Conservation (phyloP, 176 grass and related monocot genomes). For the Aegilops bicornis region DNA sequence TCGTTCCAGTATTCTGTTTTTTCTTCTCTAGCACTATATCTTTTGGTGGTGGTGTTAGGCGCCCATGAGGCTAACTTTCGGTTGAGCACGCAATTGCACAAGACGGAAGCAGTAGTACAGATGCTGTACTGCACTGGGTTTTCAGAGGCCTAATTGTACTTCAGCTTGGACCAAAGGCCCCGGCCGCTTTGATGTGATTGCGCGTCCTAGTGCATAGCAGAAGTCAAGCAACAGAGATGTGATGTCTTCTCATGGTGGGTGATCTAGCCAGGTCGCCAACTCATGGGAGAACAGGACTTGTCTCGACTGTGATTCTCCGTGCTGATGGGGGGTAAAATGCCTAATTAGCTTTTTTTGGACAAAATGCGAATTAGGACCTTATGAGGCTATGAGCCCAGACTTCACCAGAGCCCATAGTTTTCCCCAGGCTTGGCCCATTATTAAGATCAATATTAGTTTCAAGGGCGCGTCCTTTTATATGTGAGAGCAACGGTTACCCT, state of each 20-base stretch:
- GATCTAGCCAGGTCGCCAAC: not conserved
- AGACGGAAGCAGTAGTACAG: not conserved
- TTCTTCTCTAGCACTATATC: not conserved
- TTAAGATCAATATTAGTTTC: too few relatives aligned
- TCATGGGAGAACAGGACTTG: not conserved
- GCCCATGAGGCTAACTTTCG: not conserved
- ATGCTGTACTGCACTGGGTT: not conserved
- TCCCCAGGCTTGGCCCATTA: too few relatives aligned
- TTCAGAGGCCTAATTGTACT: not conserved
- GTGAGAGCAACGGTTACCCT: too few relatives aligned
- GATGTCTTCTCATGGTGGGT: not conserved
- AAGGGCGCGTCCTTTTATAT: too few relatives aligned
- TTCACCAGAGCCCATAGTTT: too few relatives aligned
- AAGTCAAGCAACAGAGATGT: not conserved
- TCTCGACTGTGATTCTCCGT: not conserved
- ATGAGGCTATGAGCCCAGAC: too few relatives aligned
- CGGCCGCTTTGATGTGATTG: not conserved
- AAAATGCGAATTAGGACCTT: too few relatives aligned
- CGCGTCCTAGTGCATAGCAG: not conserved
- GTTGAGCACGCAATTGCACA: not conserved
- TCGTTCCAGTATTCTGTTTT: not conserved
- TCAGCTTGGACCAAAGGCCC: not conserved
- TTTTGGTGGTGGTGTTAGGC: constrained; percentile 11
- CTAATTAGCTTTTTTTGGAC: too few relatives aligned
- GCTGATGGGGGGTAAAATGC: not conserved